Conservation (phyloP, 768 basidiomycete species). For the Crepidotus variabilis region DNA sequence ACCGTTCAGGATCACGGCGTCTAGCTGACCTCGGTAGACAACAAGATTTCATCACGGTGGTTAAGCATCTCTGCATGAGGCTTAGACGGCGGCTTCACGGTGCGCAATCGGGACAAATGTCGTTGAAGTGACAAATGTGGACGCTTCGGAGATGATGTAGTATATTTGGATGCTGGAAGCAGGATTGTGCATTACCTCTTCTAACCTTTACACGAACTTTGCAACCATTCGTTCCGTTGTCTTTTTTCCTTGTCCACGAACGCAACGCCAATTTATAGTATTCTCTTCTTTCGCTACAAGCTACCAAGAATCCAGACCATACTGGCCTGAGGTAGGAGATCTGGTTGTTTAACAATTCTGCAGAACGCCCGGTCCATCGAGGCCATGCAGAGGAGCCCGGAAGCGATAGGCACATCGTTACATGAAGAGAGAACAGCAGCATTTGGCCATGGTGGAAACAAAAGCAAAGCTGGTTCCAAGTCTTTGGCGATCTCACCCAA, state of each 20-base stretch:
- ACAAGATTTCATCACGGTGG: background rate
- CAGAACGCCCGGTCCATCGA: background rate
- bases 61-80: background rate
- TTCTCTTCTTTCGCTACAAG: background rate
- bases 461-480: background rate
- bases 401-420: background rate
- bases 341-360: background rate
- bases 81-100: background rate
- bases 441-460: background rate
- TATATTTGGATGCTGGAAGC: background rate
- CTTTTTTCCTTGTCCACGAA: background rate
- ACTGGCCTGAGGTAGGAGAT: background rate
- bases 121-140: background rate
- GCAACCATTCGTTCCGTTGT: background rate
- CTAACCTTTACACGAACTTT: background rate
- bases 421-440: background rate
- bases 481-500: slow-evolving; percentile 51
- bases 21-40: too few relatives aligned
- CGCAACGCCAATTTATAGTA: background rate
- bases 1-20: too few relatives aligned
- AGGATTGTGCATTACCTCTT: background rate
- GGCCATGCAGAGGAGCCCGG: background rate
- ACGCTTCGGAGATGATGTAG: background rate
- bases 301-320: background rate
- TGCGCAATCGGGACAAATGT: background rate